Conservation (phyloP, 345 rosid genomes). For the Linum tenue region DNA sequence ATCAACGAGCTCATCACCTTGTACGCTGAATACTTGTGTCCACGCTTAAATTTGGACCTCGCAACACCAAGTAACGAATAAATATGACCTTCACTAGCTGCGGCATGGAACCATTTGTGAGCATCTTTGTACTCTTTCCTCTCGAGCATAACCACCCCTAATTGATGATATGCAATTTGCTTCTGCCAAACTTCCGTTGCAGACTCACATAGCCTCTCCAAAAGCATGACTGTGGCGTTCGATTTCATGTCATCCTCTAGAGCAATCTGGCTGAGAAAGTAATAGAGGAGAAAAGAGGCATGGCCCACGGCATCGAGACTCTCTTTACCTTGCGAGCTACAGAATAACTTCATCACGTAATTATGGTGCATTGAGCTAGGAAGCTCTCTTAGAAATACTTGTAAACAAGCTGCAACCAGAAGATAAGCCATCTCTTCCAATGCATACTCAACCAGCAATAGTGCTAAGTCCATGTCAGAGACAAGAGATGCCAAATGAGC, state of each 20-base stretch:
- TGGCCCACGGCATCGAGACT: slow-evolving; percentile 60
- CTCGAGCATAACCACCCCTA: slow-evolving; percentile 86
- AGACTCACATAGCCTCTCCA: slow-evolving; percentile 69
- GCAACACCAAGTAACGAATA: slow-evolving; percentile 76
- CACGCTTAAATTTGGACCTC: slow-evolving; percentile 76
- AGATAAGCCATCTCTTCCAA: slow-evolving; percentile 65
- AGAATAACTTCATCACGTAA: slow-evolving; percentile 51
- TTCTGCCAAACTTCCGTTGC: slow-evolving; percentile 69
- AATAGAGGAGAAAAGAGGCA: slow-evolving; percentile 65
- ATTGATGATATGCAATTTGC: slow-evolving; percentile 70
- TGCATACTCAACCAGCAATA: slow-evolving; percentile 66
- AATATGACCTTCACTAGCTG: slow-evolving; percentile 59
- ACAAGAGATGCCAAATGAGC: slow-evolving; percentile 56
- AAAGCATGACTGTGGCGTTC: slow-evolving; percentile 76
- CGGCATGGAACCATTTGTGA: slow-evolving; percentile 63
- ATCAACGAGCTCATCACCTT: slow-evolving; percentile 63
- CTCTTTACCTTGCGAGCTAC: slow-evolving; percentile 53
- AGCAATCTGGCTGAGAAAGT: slow-evolving; percentile 65
- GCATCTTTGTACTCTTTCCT: slow-evolving; percentile 89
- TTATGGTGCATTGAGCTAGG: slow-evolving; percentile 60
- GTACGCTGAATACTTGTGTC: slow-evolving; percentile 81
- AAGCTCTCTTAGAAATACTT: slow-evolving; percentile 69
- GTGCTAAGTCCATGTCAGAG: slow-evolving; percentile 45
- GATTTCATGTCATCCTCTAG: slow-evolving; percentile 85
- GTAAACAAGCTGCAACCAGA: slow-evolving; percentile 83